A percentile compares a stretch with the other conserved stretches of the same genome.
phyloP scores from a whole-genome alignment of 2,329 filamentous ascomycete species.

The Clarireedia hainanense region DNA sequence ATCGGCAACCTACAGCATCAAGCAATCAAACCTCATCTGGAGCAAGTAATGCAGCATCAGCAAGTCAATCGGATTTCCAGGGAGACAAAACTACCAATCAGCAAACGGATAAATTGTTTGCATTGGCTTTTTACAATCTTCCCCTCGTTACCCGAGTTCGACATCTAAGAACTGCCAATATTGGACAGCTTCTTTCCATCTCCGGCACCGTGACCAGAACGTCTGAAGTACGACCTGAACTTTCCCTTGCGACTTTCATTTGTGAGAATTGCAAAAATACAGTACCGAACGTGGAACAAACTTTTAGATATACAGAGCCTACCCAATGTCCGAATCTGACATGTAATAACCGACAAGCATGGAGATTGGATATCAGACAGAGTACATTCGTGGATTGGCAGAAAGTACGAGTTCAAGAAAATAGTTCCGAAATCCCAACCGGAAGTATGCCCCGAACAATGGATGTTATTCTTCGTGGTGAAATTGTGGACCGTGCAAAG shows the following conservation, averaged over 20 bases:
- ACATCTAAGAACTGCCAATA: conserved; percentile 70
- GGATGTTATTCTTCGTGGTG: conserved; percentile 91
- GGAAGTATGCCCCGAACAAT: conserved; percentile 98
- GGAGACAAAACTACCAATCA: conserved; percentile 77
- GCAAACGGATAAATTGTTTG: conserved; percentile 94
- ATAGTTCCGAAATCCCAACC: conserved; percentile 95
- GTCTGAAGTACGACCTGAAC: conserved; percentile 89
- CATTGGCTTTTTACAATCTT: conserved; percentile 68
- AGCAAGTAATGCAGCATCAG: conserved; percentile 52
- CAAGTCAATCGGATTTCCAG: conserved; percentile 53
- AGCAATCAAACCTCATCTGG: conserved; percentile 64
- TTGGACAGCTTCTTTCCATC: conserved; percentile 88
- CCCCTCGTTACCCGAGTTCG: conserved; percentile 36
- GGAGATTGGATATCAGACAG: conserved; percentile 92
- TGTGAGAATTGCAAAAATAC: conserved; percentile 83
- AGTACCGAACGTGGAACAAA: conserved; percentile 89
- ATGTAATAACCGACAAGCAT: conserved; percentile 85
- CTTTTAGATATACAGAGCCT: conserved; percentile 94
- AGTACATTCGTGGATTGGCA: conserved; percentile 99
- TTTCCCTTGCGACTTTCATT: conserved; percentile 85
- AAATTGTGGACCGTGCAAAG: conserved; percentile 96
- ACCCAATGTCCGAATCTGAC: conserved; percentile 85
- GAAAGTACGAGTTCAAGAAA: conserved; percentile 96
- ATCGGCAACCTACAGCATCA: conserved; percentile 74
- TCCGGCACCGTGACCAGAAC: conserved; percentile 95